Evolutionary conservation across 768 basidiomycete genomes (phyloP).

Genomic region (Boletus bicolor): DNA sequence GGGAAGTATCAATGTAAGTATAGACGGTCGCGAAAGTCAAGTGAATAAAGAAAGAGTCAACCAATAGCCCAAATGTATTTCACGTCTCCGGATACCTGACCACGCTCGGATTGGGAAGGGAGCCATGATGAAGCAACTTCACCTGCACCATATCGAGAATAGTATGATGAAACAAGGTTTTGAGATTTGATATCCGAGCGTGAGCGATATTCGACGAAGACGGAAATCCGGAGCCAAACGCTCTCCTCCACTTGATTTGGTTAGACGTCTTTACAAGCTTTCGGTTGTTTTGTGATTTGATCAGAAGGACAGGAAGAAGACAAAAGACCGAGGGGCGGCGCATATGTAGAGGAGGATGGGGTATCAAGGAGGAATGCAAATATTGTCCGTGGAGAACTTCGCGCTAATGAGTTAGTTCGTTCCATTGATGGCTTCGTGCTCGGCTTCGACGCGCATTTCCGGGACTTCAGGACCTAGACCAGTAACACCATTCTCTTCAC

Average conservation of each 20-base stretch:
- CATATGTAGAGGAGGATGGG: constrained; percentile 25
- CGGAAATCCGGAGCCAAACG: constrained; percentile 43
- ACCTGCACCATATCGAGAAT: constrained; percentile 11
- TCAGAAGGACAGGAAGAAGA: constrained; percentile 17
- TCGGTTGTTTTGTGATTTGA: constrained; percentile 32
- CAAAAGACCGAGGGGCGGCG: constrained; percentile 22
- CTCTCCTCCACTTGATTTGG: constrained; percentile 42
- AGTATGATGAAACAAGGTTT: constrained; percentile 4
- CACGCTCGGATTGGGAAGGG: not conserved
- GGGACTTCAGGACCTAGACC: constrained; percentile 30
- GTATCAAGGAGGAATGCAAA: constrained; percentile 32
- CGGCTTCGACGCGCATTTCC: constrained; percentile 45
- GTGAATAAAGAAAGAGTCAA: constrained; percentile 55
- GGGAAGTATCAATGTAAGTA: constrained; percentile 24
- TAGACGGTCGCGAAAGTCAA: constrained; percentile 34
- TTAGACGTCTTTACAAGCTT: constrained; percentile 31
- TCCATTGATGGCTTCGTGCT: constrained; percentile 25
- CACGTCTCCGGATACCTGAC: constrained; percentile 16
- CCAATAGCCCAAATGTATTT: constrained; percentile 56
- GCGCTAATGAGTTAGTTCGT: constrained; percentile 17
- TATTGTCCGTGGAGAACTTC: constrained; percentile 24
- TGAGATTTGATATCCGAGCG: constrained; percentile 7
- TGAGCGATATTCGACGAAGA: constrained; percentile 8
- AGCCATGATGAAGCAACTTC: not conserved
- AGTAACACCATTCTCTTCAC: constrained; percentile 23